Base-by-base conservation (phyloP, 805 yeast species). In the Blastobotrys attinorum region DNA sequence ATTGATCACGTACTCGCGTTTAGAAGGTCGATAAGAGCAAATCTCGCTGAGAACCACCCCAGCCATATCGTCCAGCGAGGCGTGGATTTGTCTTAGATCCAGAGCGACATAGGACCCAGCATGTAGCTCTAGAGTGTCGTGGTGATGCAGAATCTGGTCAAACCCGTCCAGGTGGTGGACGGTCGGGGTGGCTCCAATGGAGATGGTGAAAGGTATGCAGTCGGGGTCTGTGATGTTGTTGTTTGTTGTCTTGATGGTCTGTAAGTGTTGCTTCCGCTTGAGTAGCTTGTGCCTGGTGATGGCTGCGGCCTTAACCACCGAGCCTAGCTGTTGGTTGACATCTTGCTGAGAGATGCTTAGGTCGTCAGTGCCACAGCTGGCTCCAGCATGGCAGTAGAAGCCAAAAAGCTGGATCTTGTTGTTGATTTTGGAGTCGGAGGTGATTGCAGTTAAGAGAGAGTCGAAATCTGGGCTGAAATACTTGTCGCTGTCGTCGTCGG, bases 141-240 rank as follows among this genome's bases (percentile, higher is more conserved):
- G 29, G 63, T 65, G 11, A 56, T 87, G 67, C 0, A 59, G 65
- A 11, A 25, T 25, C 11, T 7, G 7, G 29, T 7, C 10, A 3
- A 79, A 35, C 22, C 21, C 23, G n/a, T 21, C 29, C 3, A 50
- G 13, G 17, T 83, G 73, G 53, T 79, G 83, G 4, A 82, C 77
- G 0, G 89, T 82, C 37, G 90, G 90, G 0, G 90, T 81, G 1
- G 92, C 87, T 20, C 92, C 92, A 21, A 82, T 81, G 0, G 89
- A 81, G 2, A 83, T 63, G 4, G 66, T 67, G 20, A 81, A 60
- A 20, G 37, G 37, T 5, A 34, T n/a, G 37, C 16, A n/a, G 22
- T 25, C 22, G 10, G 40, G 40, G 40, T 37, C 31, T 37, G 15
- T 29, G 17, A 25, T 23, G n/a, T 23, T 37, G 15, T 37, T 22